Conservation (phyloP, 371 early-diverging fungal species). For the Rhizomucor miehei region DNA sequence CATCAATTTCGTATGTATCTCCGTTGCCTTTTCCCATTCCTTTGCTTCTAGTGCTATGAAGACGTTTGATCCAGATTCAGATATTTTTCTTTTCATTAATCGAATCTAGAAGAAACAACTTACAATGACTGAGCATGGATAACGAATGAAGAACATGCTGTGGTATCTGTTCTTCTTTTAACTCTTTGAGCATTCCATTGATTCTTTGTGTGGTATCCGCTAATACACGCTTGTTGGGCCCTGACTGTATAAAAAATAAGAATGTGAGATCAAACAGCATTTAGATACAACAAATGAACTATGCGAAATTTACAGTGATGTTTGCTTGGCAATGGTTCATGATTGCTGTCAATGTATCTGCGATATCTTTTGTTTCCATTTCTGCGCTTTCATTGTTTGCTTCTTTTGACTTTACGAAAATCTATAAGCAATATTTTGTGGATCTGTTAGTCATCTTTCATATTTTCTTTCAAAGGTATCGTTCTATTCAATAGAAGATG, state of each 20-base stretch:
- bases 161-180: slow-evolving; percentile 6
- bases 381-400: neutral
- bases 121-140: slow-evolving; percentile 14
- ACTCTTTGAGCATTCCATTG: slow-evolving; percentile 8
- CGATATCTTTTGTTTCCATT: slow-evolving; percentile 3
- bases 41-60: slow-evolving; percentile 13
- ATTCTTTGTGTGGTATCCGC: slow-evolving; percentile 18
- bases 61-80: neutral
- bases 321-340: slow-evolving; percentile 7
- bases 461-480: too few relatives aligned
- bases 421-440: slow-evolving; percentile 8
- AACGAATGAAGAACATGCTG: slow-evolving; percentile 11
- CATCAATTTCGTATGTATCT: slow-evolving; percentile 18
- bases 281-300: too few relatives aligned
- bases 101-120: too few relatives aligned
- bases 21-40: slow-evolving; percentile 12
- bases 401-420: slow-evolving; percentile 14
- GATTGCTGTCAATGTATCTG: slow-evolving; percentile 2
- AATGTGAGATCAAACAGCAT: neutral
- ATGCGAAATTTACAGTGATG: slow-evolving; percentile 11
- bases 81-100: neutral
- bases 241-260: slow-evolving; percentile 8
- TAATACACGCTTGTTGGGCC: slow-evolving; percentile 17
- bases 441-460: too few relatives aligned
- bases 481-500: neutral